phyloP scores from a whole-genome alignment of 2,329 filamentous ascomycete species.

The Exophiala sp. region DNA sequence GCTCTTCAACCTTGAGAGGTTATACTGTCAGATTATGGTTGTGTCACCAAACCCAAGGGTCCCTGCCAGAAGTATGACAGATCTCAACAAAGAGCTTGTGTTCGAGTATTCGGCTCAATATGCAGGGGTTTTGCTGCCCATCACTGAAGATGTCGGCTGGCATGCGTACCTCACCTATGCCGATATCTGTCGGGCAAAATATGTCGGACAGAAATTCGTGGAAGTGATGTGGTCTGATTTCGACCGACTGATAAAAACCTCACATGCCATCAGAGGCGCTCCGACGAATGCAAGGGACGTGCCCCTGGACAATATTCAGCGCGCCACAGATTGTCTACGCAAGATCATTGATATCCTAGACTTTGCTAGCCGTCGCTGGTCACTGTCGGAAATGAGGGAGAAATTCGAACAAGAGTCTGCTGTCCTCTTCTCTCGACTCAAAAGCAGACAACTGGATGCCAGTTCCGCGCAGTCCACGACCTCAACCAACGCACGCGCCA shows the following conservation, averaged over 20 bases:
- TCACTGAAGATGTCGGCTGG: slow-evolving; percentile 55
- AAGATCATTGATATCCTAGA: slow-evolving; percentile 27
- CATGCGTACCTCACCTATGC: slow-evolving; percentile 75
- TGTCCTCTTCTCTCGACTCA: slow-evolving; percentile 25
- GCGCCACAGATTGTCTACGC: slow-evolving; percentile 21
- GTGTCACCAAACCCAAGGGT: slow-evolving; percentile 72
- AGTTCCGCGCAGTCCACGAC: slow-evolving; percentile 9
- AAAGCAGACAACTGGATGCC: slow-evolving; percentile 18
- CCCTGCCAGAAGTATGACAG: slow-evolving; percentile 55
- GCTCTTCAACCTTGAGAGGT: slow-evolving; percentile 78
- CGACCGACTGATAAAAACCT: slow-evolving; percentile 38
- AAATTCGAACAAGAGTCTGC: slow-evolving; percentile 28
- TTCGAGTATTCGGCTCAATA: slow-evolving; percentile 86
- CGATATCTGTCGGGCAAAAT: slow-evolving; percentile 79
- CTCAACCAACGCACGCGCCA: not conserved
- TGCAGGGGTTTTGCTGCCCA: slow-evolving; percentile 64
- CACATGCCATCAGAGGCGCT: slow-evolving; percentile 13
- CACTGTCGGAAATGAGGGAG: slow-evolving; percentile 23
- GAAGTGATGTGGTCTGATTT: slow-evolving; percentile 51
- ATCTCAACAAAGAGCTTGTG: slow-evolving; percentile 72
- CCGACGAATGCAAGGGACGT: slow-evolving; percentile 9
- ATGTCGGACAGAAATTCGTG: slow-evolving; percentile 54
- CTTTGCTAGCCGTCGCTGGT: slow-evolving; percentile 25
- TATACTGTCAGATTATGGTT: slow-evolving; percentile 88
- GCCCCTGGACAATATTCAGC: slow-evolving; percentile 23